phyloP scores from a whole-genome alignment of 2,329 filamentous ascomycete species.

The Exophiala bonariae region DNA sequence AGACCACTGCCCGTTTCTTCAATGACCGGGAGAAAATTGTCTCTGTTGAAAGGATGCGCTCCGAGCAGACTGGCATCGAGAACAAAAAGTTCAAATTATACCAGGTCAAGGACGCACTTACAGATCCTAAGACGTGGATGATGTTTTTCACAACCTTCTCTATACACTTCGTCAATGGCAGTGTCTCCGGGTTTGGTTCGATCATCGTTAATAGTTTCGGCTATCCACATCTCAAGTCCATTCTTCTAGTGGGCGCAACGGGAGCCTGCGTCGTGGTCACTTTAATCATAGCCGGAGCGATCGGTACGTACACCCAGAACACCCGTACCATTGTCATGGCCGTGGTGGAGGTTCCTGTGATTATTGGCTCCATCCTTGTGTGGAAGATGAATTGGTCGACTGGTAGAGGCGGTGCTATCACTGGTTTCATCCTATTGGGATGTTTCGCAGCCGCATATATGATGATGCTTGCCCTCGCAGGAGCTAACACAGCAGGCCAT shows the following conservation, averaged over 20 bases:
- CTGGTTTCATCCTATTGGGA: background rate
- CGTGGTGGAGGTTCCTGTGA: background rate
- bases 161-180: conserved; percentile 33
- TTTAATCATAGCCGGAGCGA: background rate
- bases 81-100: conserved; percentile 50
- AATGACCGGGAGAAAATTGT: conserved; percentile 38
- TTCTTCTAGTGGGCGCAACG: background rate
- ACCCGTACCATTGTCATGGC: background rate
- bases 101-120: conserved; percentile 48
- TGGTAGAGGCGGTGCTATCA: background rate
- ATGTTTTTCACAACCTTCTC: conserved; percentile 23
- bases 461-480: background rate
- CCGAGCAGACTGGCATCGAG: conserved; percentile 52
- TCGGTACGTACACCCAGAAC: background rate
- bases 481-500: conserved; percentile 1
- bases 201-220: conserved; percentile 32
- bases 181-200: conserved; percentile 32
- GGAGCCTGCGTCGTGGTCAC: background rate
- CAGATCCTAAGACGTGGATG: conserved; percentile 43
- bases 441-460: background rate
- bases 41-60: conserved; percentile 42
- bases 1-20: conserved; percentile 36
- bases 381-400: background rate
- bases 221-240: conserved; percentile 15
- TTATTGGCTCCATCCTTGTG: background rate